These are phyloP conservation scores for Torulaspora delbrueckii DNA, from an alignment of 805 yeast genomes.

Conservation along the genomic window DNA sequence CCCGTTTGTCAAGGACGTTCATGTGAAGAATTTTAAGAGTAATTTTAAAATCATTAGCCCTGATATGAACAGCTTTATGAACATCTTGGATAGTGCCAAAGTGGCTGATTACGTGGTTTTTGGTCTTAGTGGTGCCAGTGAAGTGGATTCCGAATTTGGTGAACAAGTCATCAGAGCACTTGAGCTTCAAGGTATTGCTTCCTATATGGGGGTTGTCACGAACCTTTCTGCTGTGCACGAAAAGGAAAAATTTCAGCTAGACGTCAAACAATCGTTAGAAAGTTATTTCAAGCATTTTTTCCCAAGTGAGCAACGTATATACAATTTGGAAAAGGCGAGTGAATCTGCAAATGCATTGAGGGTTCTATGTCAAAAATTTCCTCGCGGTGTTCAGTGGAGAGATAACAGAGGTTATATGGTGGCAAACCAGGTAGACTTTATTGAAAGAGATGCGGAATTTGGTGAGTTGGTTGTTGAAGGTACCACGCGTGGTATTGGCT, in stretches of 20 bases:
- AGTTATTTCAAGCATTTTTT: constrained; percentile 70
- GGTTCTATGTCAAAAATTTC: constrained; percentile 76
- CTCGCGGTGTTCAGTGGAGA: constrained; percentile 85
- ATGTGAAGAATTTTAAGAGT: constrained; percentile 65
- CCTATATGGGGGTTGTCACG: constrained; percentile 72
- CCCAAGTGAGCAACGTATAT: constrained; percentile 75
- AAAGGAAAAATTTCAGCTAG: constrained; percentile 71
- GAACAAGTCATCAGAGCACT: constrained; percentile 87
- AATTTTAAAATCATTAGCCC: constrained; percentile 70
- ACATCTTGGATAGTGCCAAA: constrained; percentile 80
- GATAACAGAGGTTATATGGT: constrained; percentile 85
- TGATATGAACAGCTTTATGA: constrained; percentile 56
- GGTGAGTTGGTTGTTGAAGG: constrained; percentile 66
- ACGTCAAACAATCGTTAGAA: constrained; percentile 57
- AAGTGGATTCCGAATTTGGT: constrained; percentile 74
- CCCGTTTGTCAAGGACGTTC: constrained; percentile 50
- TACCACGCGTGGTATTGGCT: constrained; percentile 78
- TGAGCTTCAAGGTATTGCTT: constrained; percentile 87
- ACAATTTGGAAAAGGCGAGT: constrained; percentile 56
- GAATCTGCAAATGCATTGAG: constrained; percentile 75
- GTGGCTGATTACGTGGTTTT: constrained; percentile 85
- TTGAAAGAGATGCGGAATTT: constrained; percentile 25
- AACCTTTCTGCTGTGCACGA: constrained; percentile 64
- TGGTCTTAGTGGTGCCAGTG: constrained; percentile 81
- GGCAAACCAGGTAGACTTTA: constrained; percentile 53